Evolutionary conservation across 2,329 filamentous ascomycete species (phyloP), one percentile per base, ranked within the genome.

Genomic region (Didymosphaeria variabile): DNA sequence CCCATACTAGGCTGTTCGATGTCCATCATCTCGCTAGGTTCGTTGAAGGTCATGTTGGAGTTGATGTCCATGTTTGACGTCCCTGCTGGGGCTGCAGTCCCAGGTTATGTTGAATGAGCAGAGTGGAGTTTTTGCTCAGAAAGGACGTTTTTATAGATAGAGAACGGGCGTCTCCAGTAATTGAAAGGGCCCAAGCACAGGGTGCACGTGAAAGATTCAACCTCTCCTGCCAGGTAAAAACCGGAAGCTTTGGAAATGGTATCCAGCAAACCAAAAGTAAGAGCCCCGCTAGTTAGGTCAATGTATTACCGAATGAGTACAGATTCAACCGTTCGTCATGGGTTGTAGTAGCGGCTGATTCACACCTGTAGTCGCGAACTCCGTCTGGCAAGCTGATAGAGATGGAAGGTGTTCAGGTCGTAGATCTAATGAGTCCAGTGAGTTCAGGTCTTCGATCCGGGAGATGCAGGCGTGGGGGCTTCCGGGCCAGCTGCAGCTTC

Each of bases 401-500:
- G 38, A 40, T 40, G 38, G 13, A 5, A 29, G 38, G 7, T 15
- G 38, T 19, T 7, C 1, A 40, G 9, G n/a, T 40, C 4, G 38
- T 40, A 2, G 36, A 40, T 40, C 2, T 5, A 1, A 6, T 40
- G 38, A 17, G 38, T 8, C 7, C 38, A 38, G 44, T 59, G 9
- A 40, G n/a, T 38, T 47, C 49, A 50, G 13, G 36, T 34, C 26
- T 26, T 55, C 13, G 52, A 19, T 13, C 29, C 34, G 21, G 34
- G 46, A 21, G 54, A n/a, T 50, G 53, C 58, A 15, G 29, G 50
- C 15, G 38, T 13, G 17, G 36, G 7, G 2, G 59, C 45, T 13
- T 55, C 60, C 5, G 53, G 40, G 29, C 19, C 62, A 15, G 50
- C 65, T 36, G 59, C 65, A 9, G 36, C 65, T 29, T 58, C 46